Evolutionary conservation across 2,329 filamentous ascomycete genomes (phyloP), one percentile per base, ranked within the genome.

Genomic region (Neofusicoccum umdonicola): DNA sequence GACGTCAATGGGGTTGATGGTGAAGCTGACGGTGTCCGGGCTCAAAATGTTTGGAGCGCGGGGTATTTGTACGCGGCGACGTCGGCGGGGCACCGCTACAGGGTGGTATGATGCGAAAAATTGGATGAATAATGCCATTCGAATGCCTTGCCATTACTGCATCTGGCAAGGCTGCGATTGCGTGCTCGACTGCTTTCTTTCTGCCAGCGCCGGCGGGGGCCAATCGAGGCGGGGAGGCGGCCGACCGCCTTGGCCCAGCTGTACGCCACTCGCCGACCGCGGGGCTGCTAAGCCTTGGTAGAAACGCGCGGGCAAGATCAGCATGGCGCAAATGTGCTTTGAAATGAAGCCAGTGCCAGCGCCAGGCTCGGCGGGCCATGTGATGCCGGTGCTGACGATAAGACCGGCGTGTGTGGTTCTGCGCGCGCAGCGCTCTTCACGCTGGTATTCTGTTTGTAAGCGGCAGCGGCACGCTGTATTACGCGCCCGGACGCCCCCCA

Each of bases 81-180:
- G 37, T 22, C 37, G 58, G 48, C 48, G 48, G 37, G 56, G 56
- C 56, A 60, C 4, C 34, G 27, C 22, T 45, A 15, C 27, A 44
- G 35, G 45, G 35, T 63, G 19, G 45, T 52, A 64, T 64, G 63
- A 60, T 64, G 63, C 48, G 52, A 64, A 51, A 60, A 57, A 56
- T 52, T 44, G 50, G 48, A 54, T 56, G 58, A 62, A 62, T 62
- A 62, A 51, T 62, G 58, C 58, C 58, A 62, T 62, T n/a, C 15
- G 27, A 19, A 35, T n/a, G 39, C 22, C 54, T 45, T 13, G 12
- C 31, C 56, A 47, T 31, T 60, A 22, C 56, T 60, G 42, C 27
- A 47, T 60, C 9, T 22, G 56, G 56, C 17, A 60, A 60, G 42
- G 56, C 22, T 60, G 56, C 41, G 56, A 60, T 60, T 44, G 39